Conservation (phyloP, 129 eudicot genomes). For the Flaveria linearis region DNA sequence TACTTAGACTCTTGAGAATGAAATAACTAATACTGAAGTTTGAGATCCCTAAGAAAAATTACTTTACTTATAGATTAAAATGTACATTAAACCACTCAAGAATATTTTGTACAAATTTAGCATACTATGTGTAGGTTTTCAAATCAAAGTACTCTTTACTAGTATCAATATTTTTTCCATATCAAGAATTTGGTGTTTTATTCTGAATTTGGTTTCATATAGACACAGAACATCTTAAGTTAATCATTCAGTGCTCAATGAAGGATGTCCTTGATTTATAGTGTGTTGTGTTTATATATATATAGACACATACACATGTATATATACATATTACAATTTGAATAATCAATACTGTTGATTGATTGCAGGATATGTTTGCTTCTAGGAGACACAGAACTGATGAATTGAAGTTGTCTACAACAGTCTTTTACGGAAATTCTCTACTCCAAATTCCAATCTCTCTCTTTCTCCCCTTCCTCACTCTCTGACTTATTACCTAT, state of each 20-base stretch:
- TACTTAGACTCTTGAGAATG: no score
- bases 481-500: slow-evolving; percentile 3
- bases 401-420: slow-evolving; percentile 35
- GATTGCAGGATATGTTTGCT: slow-evolving; percentile 45
- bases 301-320: not conserved
- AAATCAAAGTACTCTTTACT: slow-evolving; percentile 18
- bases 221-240: slow-evolving; percentile 23
- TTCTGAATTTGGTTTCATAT: slow-evolving; percentile 17
- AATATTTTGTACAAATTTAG: not conserved
- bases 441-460: slow-evolving; percentile 22
- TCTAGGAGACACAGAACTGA: slow-evolving; percentile 37
- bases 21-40: slow-evolving; percentile 7
- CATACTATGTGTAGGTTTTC: not conserved
- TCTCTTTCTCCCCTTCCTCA: slow-evolving; percentile 27
- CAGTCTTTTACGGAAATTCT: slow-evolving; percentile 23
- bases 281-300: slow-evolving; percentile 12
- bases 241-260: slow-evolving; percentile 28
- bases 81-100: slow-evolving; percentile 11
- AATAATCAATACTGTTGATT: slow-evolving; percentile 29
- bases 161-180: slow-evolving; percentile 7
- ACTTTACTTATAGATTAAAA: not conserved
- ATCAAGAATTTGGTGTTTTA: slow-evolving; percentile 1
- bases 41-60: not conserved
- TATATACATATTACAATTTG: slow-evolving; percentile 23
- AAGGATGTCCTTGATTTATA: slow-evolving; percentile 33